A percentile compares a stretch with the other conserved stretches of the same genome.
These are phyloP conservation scores for Ramalina intermedia DNA, from an alignment of 495 filamentous ascomycete genomes.

Conservation along the genomic window DNA sequence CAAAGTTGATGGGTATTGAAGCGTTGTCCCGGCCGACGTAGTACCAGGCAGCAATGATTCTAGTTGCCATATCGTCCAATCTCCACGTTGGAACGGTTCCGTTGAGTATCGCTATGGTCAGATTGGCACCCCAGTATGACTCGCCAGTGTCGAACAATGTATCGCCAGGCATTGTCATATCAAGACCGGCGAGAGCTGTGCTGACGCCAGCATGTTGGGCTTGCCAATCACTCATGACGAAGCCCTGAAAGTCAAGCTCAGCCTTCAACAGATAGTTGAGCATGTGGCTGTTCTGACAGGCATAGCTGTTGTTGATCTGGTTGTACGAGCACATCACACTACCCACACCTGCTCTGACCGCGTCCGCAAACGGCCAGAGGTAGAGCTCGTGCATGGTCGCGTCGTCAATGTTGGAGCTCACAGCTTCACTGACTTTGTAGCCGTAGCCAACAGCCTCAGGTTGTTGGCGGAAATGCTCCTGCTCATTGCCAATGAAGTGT, in stretches of 20 bases:
- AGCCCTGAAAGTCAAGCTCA: slow-evolving; percentile 90
- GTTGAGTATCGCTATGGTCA: slow-evolving; percentile 76
- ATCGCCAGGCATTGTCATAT: slow-evolving; percentile 96
- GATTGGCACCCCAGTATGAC: slow-evolving; percentile 76
- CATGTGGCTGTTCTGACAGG: slow-evolving; percentile 54
- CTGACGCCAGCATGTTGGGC: slow-evolving; percentile 76
- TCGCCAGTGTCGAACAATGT: slow-evolving; percentile 52
- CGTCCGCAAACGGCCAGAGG: slow-evolving; percentile 75
- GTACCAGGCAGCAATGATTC: slow-evolving; percentile 90
- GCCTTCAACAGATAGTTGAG: slow-evolving; percentile 76
- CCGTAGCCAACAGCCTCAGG: slow-evolving; percentile 48
- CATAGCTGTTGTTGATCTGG: slow-evolving; percentile 62
- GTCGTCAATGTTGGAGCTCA: slow-evolving; percentile 83
- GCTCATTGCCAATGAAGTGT: slow-evolving; percentile 62
- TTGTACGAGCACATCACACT: slow-evolving; percentile 93
- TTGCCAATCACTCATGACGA: slow-evolving; percentile 81
- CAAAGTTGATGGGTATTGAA: slow-evolving; percentile 64
- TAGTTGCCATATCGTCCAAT: slow-evolving; percentile 80
- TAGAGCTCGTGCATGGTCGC: slow-evolving; percentile 91
- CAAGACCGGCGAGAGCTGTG: slow-evolving; percentile 67
- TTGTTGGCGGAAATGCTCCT: slow-evolving; percentile 71
- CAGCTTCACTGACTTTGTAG: slow-evolving; percentile 45
- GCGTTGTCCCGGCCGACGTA: slow-evolving; percentile 61
- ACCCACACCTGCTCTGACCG: slow-evolving; percentile 62
- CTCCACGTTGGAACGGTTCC: slow-evolving; percentile 84